These are phyloP conservation scores for Ganoderma multipileum DNA, from an alignment of 1,284 basidiomycete genomes.

Conservation along the genomic window DNA sequence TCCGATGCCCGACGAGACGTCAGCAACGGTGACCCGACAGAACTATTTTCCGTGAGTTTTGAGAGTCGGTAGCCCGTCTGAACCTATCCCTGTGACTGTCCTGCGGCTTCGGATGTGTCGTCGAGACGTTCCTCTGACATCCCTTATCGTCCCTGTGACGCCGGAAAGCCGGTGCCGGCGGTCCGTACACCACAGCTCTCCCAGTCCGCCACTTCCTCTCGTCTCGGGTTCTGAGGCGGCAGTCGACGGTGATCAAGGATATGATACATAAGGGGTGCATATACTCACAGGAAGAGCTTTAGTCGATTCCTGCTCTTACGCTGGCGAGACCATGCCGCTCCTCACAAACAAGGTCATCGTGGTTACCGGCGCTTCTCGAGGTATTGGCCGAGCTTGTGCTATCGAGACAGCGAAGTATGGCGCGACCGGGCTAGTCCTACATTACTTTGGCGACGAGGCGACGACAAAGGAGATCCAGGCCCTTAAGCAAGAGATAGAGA, in stretches of 20 bases:
- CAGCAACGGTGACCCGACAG: background rate
- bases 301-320: background rate
- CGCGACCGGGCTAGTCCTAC: constrained; percentile 71
- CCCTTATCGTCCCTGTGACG: constrained; percentile 37
- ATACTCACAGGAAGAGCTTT: background rate
- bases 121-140: background rate
- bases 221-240: background rate
- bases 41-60: background rate
- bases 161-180: constrained; percentile 24
- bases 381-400: constrained; percentile 83
- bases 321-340: constrained; percentile 40
- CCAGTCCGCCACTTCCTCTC: too few relatives aligned
- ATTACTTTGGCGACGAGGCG: constrained; percentile 70
- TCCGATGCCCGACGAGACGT: constrained; percentile 13
- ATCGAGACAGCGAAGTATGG: constrained; percentile 70
- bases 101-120: background rate
- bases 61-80: background rate
- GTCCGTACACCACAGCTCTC: constrained; percentile 19
- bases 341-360: constrained; percentile 70
- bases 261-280: constrained; percentile 22
- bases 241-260: constrained; percentile 8
- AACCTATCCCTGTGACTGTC: background rate
- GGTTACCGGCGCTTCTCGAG: constrained; percentile 80
- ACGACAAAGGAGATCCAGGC: constrained; percentile 59
- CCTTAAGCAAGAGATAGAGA: constrained; percentile 55